Percentiles rank a stretch among this genome's conserved stretches.
These are phyloP conservation scores for Podospora sp. DNA, from an alignment of 495 filamentous ascomycete species.

Conservation along the genomic window DNA sequence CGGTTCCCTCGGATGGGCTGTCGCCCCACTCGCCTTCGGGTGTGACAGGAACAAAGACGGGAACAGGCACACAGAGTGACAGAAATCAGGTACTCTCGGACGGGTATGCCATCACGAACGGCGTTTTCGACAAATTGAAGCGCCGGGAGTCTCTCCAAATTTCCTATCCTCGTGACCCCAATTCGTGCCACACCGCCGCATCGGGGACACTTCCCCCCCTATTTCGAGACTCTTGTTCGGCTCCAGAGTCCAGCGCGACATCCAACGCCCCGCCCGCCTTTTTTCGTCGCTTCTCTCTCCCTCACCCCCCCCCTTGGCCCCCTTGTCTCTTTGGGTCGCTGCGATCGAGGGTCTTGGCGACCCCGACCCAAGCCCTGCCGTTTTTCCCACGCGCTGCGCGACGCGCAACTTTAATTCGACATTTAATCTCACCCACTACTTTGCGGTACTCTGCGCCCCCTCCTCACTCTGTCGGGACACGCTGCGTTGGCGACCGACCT, in stretches of 20 bases:
- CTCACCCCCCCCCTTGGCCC: too few species aligned
- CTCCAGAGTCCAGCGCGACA: neutral
- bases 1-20: constrained; percentile 13
- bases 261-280: neutral
- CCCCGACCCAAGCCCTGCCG: constrained; percentile 13
- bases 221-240: constrained; percentile 4
- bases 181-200: constrained; percentile 39
- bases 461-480: neutral
- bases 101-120: constrained; percentile 16
- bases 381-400: constrained; percentile 20
- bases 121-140: constrained; percentile 26
- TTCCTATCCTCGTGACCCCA: constrained; percentile 37
- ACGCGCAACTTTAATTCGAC: constrained; percentile 27
- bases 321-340: neutral
- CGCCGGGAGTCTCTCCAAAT: constrained; percentile 18
- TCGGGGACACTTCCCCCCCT: constrained; percentile 18
- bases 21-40: constrained; percentile 5
- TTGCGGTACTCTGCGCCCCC: constrained; percentile 4
- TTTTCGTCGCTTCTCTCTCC: neutral
- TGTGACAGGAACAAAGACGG: constrained; percentile 18
- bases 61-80: constrained; percentile 14
- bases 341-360: constrained; percentile 22
- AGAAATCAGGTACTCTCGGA: constrained; percentile 10
- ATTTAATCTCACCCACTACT: constrained; percentile 15
- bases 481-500: neutral